These are phyloP conservation scores for Ustilago shanxiensis DNA, from an alignment of 1,284 basidiomycete genomes.

Conservation along the genomic window DNA sequence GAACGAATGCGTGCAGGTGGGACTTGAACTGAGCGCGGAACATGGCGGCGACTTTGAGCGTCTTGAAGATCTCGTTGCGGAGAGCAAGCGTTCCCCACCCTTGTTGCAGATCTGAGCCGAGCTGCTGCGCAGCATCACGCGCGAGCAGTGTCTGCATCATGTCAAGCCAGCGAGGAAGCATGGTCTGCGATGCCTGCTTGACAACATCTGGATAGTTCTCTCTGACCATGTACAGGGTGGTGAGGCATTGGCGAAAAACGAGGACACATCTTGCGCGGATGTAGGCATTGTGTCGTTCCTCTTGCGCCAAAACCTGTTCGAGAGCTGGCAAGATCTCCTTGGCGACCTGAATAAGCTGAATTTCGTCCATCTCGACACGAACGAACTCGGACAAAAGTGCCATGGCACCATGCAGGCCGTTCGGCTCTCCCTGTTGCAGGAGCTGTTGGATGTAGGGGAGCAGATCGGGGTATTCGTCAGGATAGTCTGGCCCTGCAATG, in stretches of 20 bases:
- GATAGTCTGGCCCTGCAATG: conserved; percentile 65
- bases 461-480: conserved; percentile 65
- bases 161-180: conserved; percentile 83
- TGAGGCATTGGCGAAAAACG: conserved; percentile 90
- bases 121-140: conserved; percentile 25
- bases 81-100: conserved; percentile 56
- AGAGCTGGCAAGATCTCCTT: conserved; percentile 62
- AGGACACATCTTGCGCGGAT: conserved; percentile 81
- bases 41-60: conserved; percentile 61
- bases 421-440: conserved; percentile 41
- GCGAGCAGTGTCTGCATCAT: conserved; percentile 53
- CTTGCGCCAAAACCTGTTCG: conserved; percentile 51
- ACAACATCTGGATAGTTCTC: conserved; percentile 88
- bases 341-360: conserved; percentile 62
- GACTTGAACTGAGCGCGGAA: conserved; percentile 60
- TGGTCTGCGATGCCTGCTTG: conserved; percentile 81
- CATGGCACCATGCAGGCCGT: conserved; percentile 62
- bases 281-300: conserved; percentile 43
- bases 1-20: conserved; percentile 34
- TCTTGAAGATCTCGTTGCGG: conserved; percentile 60
- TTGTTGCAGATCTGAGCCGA: conserved; percentile 14
- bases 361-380: conserved; percentile 66
- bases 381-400: conserved; percentile 65
- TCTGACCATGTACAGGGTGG: conserved; percentile 92
- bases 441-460: conserved; percentile 54